A percentile compares a stretch with the other conserved stretches of the same genome.
These are phyloP conservation scores for Closterium sp. DNA, from an alignment of 139 green algal species.

Conservation along the genomic window DNA sequence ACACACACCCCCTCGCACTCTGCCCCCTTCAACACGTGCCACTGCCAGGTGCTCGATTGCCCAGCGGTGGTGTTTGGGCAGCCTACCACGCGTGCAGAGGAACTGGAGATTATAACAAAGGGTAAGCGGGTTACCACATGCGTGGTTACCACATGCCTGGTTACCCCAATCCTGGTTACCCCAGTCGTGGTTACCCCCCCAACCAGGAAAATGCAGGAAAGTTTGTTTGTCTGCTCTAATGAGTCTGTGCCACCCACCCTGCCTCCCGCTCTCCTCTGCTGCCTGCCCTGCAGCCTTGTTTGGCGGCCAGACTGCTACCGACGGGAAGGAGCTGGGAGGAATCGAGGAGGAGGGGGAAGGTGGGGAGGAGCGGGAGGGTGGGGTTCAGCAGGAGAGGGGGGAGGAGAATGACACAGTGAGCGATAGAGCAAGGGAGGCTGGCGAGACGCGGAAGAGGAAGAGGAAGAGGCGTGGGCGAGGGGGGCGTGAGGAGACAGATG, in stretches of 20 bases:
- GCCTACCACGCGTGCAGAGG: background rate
- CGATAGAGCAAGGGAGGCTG: background rate
- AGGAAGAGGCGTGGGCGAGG: background rate
- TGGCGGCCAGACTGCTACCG: too few relatives aligned
- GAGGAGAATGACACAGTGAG: background rate
- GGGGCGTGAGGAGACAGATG: background rate
- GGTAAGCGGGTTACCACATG: background rate
- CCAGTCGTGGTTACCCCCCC: too few relatives aligned
- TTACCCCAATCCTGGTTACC: background rate
- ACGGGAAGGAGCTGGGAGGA: too few relatives aligned
- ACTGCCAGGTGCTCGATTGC: too few relatives aligned
- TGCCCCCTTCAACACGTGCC: too few relatives aligned
- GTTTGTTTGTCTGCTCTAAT: background rate
- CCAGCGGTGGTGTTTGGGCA: too few relatives aligned
- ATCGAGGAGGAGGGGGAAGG: background rate
- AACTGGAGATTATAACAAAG: background rate
- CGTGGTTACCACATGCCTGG: background rate
- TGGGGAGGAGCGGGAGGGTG: background rate
- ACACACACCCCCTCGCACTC: too few relatives aligned
- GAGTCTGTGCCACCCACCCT: background rate
- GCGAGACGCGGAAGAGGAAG: background rate
- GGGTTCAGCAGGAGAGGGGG: background rate
- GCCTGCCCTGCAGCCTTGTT: background rate
- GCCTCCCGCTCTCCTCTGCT: background rate
- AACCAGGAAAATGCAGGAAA: too few relatives aligned